A percentile compares a stretch with the other conserved stretches of the same genome.
Conservation (phyloP, 371 early-diverging fungal species). For the Mortierella sp. region DNA sequence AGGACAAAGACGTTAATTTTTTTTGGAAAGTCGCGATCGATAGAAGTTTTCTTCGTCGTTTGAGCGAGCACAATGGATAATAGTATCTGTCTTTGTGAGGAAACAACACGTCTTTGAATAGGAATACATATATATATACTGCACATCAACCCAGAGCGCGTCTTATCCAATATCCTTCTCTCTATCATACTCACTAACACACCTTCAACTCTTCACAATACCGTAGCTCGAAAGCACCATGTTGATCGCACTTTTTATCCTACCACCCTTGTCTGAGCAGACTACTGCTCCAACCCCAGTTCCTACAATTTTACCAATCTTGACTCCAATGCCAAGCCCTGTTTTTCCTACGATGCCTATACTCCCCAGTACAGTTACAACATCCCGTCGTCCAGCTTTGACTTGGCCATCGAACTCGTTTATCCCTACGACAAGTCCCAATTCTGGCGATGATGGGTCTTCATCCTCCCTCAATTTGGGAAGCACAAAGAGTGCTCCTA, state of each 20-base stretch:
- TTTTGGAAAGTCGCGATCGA: background rate
- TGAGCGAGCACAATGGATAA: background rate
- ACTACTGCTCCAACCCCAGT: background rate
- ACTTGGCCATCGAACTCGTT: background rate
- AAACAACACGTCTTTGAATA: background rate
- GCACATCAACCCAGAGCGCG: background rate
- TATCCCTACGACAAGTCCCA: background rate
- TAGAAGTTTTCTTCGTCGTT: background rate
- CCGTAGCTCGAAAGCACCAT: background rate
- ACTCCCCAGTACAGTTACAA: background rate
- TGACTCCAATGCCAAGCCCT: background rate
- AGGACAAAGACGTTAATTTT: background rate
- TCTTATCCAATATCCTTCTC: background rate
- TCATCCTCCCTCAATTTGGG: background rate
- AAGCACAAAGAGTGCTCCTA: background rate
- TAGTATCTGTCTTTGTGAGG: background rate
- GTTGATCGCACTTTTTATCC: constrained; percentile 1
- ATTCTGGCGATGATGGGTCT: background rate
- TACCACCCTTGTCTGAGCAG: background rate
- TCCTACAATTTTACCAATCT: background rate
- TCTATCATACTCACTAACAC: background rate
- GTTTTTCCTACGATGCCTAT: background rate
- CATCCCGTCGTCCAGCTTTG: background rate
- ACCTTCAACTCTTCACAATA: too few relatives aligned
- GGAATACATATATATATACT: background rate